Conservation (phyloP, 164 flowering plant genomes). For the Chimonanthus praecox region DNA sequence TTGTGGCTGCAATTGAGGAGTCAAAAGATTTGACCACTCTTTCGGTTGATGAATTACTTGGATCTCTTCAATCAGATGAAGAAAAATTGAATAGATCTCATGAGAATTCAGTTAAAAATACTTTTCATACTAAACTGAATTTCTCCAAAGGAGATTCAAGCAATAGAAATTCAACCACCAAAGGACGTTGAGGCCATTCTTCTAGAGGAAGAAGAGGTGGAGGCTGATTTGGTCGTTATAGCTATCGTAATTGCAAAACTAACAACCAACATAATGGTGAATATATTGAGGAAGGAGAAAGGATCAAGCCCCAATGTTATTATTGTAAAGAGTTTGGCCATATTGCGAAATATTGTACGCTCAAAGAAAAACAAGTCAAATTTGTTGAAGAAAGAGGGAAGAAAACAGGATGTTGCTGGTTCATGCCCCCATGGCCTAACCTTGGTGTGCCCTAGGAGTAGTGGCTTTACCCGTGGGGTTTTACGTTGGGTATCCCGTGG, state of each 20-base stretch:
- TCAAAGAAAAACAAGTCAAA: neutral
- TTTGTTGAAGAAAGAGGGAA: neutral
- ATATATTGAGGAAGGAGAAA: neutral
- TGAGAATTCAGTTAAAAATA: neutral
- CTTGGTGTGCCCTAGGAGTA: no score
- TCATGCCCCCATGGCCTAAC: no score
- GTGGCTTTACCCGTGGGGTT: no score
- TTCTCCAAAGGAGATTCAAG: neutral
- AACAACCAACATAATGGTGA: no score
- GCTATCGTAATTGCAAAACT: neutral
- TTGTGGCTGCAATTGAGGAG: constrained; percentile 5
- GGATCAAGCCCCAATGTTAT: neutral
- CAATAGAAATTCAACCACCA: neutral
- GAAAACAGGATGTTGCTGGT: no score
- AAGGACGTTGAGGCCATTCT: neutral
- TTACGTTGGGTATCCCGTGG: no score
- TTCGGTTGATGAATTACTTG: neutral
- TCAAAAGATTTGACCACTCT: neutral
- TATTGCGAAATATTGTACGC: neutral
- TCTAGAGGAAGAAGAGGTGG: neutral
- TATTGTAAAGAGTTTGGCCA: neutral
- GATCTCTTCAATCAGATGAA: neutral
- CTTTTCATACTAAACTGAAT: neutral
- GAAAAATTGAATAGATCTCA: neutral
- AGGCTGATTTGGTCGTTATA: neutral